phyloP scores from a whole-genome alignment of 805 yeast genomes.

The Clavispora fructus region DNA sequence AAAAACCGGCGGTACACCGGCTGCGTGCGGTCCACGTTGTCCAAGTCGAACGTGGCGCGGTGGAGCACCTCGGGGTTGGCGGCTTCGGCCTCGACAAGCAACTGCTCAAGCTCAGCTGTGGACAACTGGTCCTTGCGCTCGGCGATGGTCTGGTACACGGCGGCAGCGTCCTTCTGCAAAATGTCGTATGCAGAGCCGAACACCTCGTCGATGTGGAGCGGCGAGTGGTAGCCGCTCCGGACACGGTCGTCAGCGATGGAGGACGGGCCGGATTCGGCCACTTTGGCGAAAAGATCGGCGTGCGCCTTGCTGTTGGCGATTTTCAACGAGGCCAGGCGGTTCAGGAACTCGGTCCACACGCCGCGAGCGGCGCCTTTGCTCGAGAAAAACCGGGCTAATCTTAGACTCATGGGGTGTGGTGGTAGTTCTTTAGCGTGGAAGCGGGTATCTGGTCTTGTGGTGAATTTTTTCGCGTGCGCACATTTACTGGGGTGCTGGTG shows the following conservation, averaged over 20 bases:
- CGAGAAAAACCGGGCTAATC: conserved; percentile 11
- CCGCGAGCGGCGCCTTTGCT: conserved; percentile 9
- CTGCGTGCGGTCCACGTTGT: conserved; percentile 55
- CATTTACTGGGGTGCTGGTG: not conserved
- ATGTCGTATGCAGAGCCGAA: conserved; percentile 64
- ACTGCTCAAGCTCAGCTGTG: conserved; percentile 15
- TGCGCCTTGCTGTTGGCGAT: conserved; percentile 16
- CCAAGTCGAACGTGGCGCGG: conserved; percentile 47
- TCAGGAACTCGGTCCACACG: conserved; percentile 31
- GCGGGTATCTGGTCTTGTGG: not conserved
- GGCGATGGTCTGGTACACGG: conserved; percentile 32
- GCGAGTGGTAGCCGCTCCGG: conserved; percentile 57
- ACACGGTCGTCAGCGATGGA: conserved; percentile 41
- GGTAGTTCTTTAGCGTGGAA: not conserved
- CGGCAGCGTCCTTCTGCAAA: conserved; percentile 46
- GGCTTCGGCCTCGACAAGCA: conserved; percentile 58
- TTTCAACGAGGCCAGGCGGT: conserved; percentile 25
- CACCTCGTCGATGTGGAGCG: conserved; percentile 64
- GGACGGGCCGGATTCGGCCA: conserved; percentile 42
- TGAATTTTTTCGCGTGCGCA: not conserved
- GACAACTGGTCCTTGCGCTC: conserved; percentile 14
- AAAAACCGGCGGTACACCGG: conserved; percentile 78
- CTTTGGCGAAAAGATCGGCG: conserved; percentile 20
- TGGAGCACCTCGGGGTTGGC: conserved; percentile 82
- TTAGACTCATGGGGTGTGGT: conserved; percentile 9